Percentiles rank a stretch among this genome's conserved stretches.
These are phyloP conservation scores for Incumbomyces lentus DNA, from an alignment of 2,329 filamentous ascomycete genomes.

Conservation along the genomic window DNA sequence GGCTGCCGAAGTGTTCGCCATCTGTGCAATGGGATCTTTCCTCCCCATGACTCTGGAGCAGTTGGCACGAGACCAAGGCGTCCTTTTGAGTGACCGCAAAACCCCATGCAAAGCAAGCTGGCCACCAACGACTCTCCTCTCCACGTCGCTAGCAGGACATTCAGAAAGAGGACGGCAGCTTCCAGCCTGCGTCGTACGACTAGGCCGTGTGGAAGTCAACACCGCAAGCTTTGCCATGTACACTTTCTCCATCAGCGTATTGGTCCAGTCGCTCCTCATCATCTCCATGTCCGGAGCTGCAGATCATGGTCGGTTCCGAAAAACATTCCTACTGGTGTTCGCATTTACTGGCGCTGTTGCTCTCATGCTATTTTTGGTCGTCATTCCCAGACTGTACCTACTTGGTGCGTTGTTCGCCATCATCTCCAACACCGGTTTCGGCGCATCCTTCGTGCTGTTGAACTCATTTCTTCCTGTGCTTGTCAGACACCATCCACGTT, in stretches of 20 bases:
- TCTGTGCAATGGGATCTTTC: constrained; percentile 82
- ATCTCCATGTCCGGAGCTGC: constrained; percentile 94
- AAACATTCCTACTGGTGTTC: constrained; percentile 76
- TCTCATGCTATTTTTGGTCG: constrained; percentile 80
- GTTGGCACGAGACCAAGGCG: constrained; percentile 81
- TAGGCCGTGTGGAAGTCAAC: constrained; percentile 80
- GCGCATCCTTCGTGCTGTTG: constrained; percentile 85
- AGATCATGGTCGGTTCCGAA: constrained; percentile 86
- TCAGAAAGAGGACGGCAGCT: constrained; percentile 11
- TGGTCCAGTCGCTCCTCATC: constrained; percentile 80
- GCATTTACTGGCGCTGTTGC: constrained; percentile 68
- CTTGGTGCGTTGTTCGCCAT: constrained; percentile 77
- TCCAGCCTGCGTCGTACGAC: constrained; percentile 59
- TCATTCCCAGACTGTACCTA: constrained; percentile 65
- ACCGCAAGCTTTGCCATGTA: constrained; percentile 98
- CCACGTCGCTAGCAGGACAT: constrained; percentile 8
- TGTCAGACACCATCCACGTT: constrained; percentile 68
- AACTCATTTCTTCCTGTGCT: constrained; percentile 91
- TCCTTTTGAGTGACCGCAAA: constrained; percentile 65
- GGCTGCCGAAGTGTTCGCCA: constrained; percentile 90
- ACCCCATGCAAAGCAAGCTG: constrained; percentile 63
- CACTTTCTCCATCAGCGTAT: constrained; percentile 85
- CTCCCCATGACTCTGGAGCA: constrained; percentile 93
- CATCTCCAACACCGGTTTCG: constrained; percentile 85
- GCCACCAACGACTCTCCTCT: constrained; percentile 20